Evolutionary conservation across 805 yeast genomes (phyloP).

Genomic region (Wickerhamomyces tratensis): DNA sequence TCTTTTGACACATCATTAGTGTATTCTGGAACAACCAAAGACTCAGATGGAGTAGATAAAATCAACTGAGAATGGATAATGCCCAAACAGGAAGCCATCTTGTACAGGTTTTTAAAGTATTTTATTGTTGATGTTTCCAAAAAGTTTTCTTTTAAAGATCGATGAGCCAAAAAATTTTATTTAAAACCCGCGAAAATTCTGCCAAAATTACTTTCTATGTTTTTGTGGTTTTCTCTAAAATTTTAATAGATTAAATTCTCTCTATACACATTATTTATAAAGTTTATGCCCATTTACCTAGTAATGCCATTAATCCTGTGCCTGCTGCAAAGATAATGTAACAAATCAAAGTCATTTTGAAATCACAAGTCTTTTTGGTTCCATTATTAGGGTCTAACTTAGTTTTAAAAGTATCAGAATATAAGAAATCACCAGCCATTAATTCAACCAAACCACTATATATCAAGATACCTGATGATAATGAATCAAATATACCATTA

Average conservation of each 20-base stretch:
- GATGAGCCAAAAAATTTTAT: too few relatives aligned
- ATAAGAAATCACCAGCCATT: conserved; percentile 64
- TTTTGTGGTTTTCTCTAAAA: too few relatives aligned
- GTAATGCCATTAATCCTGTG: conserved; percentile 61
- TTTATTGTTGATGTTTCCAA: too few relatives aligned
- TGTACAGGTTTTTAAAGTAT: too few relatives aligned
- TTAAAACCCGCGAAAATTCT: too few relatives aligned
- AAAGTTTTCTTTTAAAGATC: too few relatives aligned
- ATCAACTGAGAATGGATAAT: conserved; percentile 5
- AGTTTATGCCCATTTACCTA: conserved; percentile 65
- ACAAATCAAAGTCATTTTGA: conserved; percentile 30
- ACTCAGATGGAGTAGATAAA: conserved; percentile 4
- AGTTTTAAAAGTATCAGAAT: conserved; percentile 22
- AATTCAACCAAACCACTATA: conserved; percentile 71
- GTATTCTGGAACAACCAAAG: conserved; percentile 2
- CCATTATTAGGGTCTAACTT: conserved; percentile 21
- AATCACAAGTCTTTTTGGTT: conserved; percentile 4
- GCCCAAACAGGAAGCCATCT: background rate
- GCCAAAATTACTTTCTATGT: too few relatives aligned
- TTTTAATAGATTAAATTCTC: too few relatives aligned
- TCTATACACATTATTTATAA: background rate
- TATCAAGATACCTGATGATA: conserved; percentile 63
- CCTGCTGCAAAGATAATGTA: conserved; percentile 34
- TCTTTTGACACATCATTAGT: conserved; percentile 7
- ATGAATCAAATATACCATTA: conserved; percentile 57